These are phyloP conservation scores for Mesotaenium endlicherianum DNA, from an alignment of 139 green algal species.

Conservation along the genomic window DNA sequence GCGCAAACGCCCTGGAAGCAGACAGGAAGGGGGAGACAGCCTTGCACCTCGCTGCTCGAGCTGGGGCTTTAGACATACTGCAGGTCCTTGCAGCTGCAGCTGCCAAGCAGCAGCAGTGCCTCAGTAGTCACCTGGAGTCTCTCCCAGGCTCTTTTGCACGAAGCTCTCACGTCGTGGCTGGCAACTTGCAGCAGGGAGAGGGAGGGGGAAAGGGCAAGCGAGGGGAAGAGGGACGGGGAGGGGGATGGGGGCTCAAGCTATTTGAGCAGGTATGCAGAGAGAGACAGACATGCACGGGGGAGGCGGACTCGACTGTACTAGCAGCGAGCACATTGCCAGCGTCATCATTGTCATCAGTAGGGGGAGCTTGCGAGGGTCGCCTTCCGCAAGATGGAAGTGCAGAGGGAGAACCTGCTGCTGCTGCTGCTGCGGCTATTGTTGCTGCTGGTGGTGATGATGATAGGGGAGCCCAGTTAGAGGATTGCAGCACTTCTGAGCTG, in stretches of 20 bases:
- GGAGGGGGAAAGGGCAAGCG: no score
- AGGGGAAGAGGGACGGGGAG: no score
- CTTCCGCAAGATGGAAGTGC: background rate
- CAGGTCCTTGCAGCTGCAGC: background rate
- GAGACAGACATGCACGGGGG: no score
- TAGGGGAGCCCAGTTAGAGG: no score
- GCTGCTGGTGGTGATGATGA: no score
- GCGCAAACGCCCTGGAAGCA: background rate
- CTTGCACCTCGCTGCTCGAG: slow-evolving; percentile 20
- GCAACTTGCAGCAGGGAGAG: no score
- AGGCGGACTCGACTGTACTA: no score
- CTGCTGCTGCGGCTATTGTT: background rate
- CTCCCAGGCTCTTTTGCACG: background rate
- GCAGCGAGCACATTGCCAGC: no score
- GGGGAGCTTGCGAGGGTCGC: background rate
- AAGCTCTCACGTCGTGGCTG: background rate
- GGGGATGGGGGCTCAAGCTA: no score
- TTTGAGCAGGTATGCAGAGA: no score
- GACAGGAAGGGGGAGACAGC: slow-evolving; percentile 11
- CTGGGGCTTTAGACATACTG: background rate
- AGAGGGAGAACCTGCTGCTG: background rate
- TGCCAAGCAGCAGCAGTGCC: background rate
- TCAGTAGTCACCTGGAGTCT: background rate
- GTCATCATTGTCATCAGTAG: no score
- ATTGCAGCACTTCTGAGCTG: no score